Evolutionary conservation across 2,329 filamentous ascomycete species (phyloP).

Genomic region (Alternaria consortialis): DNA sequence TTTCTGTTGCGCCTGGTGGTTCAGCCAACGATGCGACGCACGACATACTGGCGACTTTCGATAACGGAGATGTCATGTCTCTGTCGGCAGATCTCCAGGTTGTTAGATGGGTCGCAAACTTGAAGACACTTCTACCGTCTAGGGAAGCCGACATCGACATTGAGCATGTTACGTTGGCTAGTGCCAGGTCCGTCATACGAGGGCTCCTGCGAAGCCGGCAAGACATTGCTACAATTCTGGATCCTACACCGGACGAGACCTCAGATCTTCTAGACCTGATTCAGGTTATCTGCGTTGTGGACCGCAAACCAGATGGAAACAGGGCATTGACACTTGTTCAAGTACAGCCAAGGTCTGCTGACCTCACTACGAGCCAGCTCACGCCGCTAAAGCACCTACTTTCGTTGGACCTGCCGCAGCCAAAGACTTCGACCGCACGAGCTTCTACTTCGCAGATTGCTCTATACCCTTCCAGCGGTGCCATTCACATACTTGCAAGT

Average conservation of each 20-base stretch:
- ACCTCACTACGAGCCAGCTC: slow-evolving; percentile 39
- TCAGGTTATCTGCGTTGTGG: slow-evolving; percentile 47
- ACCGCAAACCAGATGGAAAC: slow-evolving; percentile 26
- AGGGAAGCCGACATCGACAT: slow-evolving; percentile 32
- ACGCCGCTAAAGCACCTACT: slow-evolving; percentile 46
- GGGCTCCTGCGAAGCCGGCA: slow-evolving; percentile 57
- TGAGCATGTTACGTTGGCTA: slow-evolving; percentile 46
- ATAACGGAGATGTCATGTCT: slow-evolving; percentile 68
- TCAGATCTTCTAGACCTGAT: slow-evolving; percentile 48
- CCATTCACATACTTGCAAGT: slow-evolving; percentile 67
- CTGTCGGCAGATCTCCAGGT: slow-evolving; percentile 64
- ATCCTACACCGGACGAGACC: slow-evolving; percentile 35
- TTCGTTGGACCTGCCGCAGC: slow-evolving; percentile 40
- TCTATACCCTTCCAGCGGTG: slow-evolving; percentile 70
- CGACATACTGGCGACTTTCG: slow-evolving; percentile 66
- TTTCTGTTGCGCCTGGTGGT: slow-evolving; percentile 36
- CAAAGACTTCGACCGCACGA: slow-evolving; percentile 15
- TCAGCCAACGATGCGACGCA: slow-evolving; percentile 35
- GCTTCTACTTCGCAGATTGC: slow-evolving; percentile 54
- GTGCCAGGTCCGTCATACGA: slow-evolving; percentile 52
- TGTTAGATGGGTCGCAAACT: slow-evolving; percentile 44
- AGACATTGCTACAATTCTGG: slow-evolving; percentile 54
- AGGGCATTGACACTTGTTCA: slow-evolving; percentile 40
- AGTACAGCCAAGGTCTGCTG: slow-evolving; percentile 42
- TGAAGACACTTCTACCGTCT: slow-evolving; percentile 29